Base-by-base conservation (phyloP, 2,329 filamentous ascomycete species). In the Thielaviopsis euricoi region DNA sequence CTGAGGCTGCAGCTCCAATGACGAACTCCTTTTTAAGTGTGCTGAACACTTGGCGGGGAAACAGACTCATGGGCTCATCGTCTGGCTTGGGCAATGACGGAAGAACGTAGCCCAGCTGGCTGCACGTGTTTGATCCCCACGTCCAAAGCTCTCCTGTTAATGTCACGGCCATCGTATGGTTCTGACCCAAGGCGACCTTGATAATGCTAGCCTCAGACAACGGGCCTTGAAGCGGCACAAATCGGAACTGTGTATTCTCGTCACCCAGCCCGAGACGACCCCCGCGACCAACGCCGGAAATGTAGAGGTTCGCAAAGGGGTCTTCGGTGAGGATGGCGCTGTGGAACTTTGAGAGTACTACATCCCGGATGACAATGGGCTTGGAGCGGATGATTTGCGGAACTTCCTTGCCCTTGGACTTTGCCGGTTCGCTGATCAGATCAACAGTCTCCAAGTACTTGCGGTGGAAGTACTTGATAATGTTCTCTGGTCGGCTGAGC, bases 91-190 rank as follows among this genome's bases (percentile, higher is more conserved):
- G 69, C 1, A 83, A 78, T 17, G 76, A 69, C 9, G 89, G 88
- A 17, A 95, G 73, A 19, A 78, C 73, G 67, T 95, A 97, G 5
- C 93, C 93, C 15, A 98, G 76, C 67, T 97, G 91, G 1, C 85
- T 89, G 66, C 81, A 84, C 7, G 78, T 82, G 65, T 96, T 97
- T 63, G 85, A 87, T 7, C 93, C 93, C 93, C 93, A 98, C 1
- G 89, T 93, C 75, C 88, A 95, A 6, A 95, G 80, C 63, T 94
- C 88, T n/a, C 93, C 91, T 56, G 83, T 78, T n/a, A 83, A 83
- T 3, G 87, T 86, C 6, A 97, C 74, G 1, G 89, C 91, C 67
- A 98, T 76, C 2, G 86, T 87, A 67, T 98, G 93, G 63, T 95
- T 93, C 66, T 94, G 88, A 0, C 93, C 93, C 2, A 98, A 76